phyloP scores from a whole-genome alignment of 306 rosid species.

The Rubus parviflorus region DNA sequence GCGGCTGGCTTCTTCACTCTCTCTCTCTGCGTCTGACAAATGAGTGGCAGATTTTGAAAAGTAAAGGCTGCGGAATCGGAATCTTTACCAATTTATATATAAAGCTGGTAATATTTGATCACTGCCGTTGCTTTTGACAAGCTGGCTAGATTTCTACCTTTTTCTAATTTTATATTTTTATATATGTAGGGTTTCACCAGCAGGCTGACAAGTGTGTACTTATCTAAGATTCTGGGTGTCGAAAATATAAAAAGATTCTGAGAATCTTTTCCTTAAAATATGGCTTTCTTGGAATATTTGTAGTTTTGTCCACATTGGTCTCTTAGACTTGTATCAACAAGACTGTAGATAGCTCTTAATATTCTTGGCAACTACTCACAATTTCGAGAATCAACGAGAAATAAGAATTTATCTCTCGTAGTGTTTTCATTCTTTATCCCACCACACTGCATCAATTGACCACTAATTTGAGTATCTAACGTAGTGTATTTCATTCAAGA shows the following conservation, averaged over 20 bases:
- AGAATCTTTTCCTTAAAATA: not conserved
- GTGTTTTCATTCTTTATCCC: too few species aligned
- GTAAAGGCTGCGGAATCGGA: constrained; percentile 27
- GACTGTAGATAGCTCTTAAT: too few species aligned
- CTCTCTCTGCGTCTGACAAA: constrained; percentile 10
- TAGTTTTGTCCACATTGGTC: too few species aligned
- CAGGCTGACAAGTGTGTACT: not conserved
- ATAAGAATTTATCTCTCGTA: too few species aligned
- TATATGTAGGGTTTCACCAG: constrained; percentile 17
- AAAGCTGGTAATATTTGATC: constrained; percentile 2
- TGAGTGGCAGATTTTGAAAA: not conserved
- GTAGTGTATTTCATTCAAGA: not conserved
- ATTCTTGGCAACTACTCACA: too few species aligned
- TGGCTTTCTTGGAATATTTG: too few species aligned
- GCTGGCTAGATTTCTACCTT: constrained; percentile 20
- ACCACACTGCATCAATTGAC: not conserved
- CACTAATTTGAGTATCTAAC: not conserved
- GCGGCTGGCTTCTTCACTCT: not conserved
- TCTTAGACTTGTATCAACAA: too few species aligned
- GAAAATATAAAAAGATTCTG: too few species aligned
- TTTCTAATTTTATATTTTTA: not conserved
- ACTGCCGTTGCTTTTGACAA: constrained; percentile 39
- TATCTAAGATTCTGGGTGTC: constrained; percentile 2
- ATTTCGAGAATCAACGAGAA: too few species aligned
- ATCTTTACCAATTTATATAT: not conserved